Evolutionary conservation across 2,329 filamentous ascomycete species (phyloP).

Genomic region (Keithomyces neogunnii): DNA sequence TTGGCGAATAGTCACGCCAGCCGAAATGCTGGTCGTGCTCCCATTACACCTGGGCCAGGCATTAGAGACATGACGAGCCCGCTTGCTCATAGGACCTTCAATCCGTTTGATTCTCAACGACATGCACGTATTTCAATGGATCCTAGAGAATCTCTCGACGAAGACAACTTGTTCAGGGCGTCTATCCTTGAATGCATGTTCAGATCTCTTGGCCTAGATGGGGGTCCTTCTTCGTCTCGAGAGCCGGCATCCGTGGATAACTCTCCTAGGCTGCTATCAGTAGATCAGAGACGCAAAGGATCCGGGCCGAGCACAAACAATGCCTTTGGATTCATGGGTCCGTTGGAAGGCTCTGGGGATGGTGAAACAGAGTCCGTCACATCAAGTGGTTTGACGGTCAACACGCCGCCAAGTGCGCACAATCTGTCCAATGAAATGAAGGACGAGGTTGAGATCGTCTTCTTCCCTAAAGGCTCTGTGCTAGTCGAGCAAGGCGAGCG

Average conservation of each 20-base stretch:
- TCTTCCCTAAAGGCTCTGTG: constrained; percentile 89
- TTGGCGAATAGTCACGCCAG: constrained; percentile 69
- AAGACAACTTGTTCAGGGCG: constrained; percentile 80
- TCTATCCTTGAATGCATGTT: constrained; percentile 94
- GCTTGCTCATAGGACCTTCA: constrained; percentile 41
- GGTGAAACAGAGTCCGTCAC: constrained; percentile 82
- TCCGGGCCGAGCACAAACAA: constrained; percentile 51
- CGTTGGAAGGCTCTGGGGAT: constrained; percentile 65
- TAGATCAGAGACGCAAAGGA: constrained; percentile 67
- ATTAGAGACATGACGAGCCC: constrained; percentile 32
- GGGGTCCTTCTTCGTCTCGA: constrained; percentile 53
- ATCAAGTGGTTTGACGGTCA: constrained; percentile 56
- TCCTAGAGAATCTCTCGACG: constrained; percentile 74
- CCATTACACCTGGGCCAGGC: constrained; percentile 10
- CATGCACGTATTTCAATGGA: constrained; percentile 46
- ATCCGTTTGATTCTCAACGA: constrained; percentile 47
- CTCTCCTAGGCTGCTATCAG: constrained; percentile 76
- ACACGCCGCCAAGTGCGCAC: constrained; percentile 55
- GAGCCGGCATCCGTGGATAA: constrained; percentile 71
- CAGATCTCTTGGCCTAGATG: constrained; percentile 78
- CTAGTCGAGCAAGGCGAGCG: constrained; percentile 93
- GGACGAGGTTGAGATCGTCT: constrained; percentile 93
- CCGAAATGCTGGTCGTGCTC: constrained; percentile 44
- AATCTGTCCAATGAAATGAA: constrained; percentile 69
- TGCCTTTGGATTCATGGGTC: constrained; percentile 85